Evolutionary conservation across 2,329 filamentous ascomycete genomes (phyloP), one percentile per base, ranked within the genome.

Genomic region (Cercospora sp.): DNA sequence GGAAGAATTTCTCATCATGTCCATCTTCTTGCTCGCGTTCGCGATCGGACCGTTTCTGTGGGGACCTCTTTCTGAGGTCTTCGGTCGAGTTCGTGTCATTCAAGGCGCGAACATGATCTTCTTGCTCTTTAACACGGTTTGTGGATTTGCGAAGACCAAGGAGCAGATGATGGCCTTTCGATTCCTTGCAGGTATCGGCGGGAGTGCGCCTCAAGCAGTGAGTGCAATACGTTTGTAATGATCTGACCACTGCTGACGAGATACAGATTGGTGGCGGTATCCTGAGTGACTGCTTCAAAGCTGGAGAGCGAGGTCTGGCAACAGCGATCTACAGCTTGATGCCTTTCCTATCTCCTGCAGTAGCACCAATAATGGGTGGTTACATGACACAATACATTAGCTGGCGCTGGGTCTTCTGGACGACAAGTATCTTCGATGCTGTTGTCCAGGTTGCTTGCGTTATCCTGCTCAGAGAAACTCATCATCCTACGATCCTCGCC

Each of bases 331-430:
- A 78, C 71, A 70, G 63, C 18, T 63, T 78, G 4, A 74, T 74
- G 49, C 76, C 77, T 2, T 70, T 78, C 12, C 67, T 77, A 0
- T 74, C 74, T 0, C 75, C 75, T 12, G 74, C 75, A 8, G 61
- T 77, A 2, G 89, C 88, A 0, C 89, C 89, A 0, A 86, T 91
- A 2, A 84, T 84, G 0, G 88, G 88, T 4, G 88, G 86, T 0
- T 90, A 88, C 74, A 87, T 91, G 37, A 83, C 87, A 0, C 80
- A 89, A 72, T 80, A 85, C 67, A 86, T 85, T 7, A 87, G 85
- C 0, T 92, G 92, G 92, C 83, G 91, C 71, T 95, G 92, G 91
- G 83, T 94, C 0, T 94, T 94, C 82, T 94, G 91, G 90, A 87
- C 95, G 73, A 91, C 94, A 74, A 83, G 94, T 9, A 95, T 96